These are phyloP conservation scores for Exophiala lecanii-corni DNA, from an alignment of 2,329 filamentous ascomycete species.

Conservation along the genomic window DNA sequence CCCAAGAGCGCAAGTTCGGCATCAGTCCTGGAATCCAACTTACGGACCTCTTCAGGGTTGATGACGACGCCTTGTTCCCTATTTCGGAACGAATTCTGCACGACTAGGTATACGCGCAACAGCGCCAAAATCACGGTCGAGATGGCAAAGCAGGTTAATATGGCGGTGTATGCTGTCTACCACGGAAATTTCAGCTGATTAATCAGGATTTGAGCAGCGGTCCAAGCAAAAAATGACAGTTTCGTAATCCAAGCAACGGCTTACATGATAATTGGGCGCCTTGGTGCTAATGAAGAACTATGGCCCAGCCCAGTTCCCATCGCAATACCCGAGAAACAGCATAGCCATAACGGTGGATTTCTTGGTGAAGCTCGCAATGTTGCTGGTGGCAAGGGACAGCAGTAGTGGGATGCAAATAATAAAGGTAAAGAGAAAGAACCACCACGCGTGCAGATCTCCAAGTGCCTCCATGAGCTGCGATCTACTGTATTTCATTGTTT, in stretches of 20 bases:
- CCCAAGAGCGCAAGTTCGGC: too few relatives aligned
- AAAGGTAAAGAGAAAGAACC: slow-evolving; percentile 29
- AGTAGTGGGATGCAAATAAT: slow-evolving; percentile 28
- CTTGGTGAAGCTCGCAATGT: slow-evolving; percentile 47
- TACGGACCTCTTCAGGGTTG: too few relatives aligned
- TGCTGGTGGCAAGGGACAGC: slow-evolving; percentile 28
- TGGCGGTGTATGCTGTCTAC: too few relatives aligned
- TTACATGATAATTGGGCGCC: slow-evolving; percentile 33
- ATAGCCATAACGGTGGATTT: slow-evolving; percentile 44
- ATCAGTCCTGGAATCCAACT: too few relatives aligned
- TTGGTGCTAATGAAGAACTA: slow-evolving; percentile 40
- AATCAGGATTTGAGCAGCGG: too few relatives aligned
- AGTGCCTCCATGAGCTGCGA: slow-evolving; percentile 33
- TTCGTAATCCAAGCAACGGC: slow-evolving; percentile 15
- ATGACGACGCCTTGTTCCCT: too few relatives aligned
- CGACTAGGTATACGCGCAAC: too few relatives aligned
- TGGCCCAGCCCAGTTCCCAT: slow-evolving; percentile 43
- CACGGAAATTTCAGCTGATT: too few relatives aligned
- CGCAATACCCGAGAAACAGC: slow-evolving; percentile 39
- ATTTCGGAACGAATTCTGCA: too few relatives aligned
- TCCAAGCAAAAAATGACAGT: too few relatives aligned
- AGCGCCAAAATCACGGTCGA: too few relatives aligned
- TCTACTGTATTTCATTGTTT: slow-evolving; percentile 7
- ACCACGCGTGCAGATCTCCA: slow-evolving; percentile 28
- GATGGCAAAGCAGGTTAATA: too few relatives aligned